Evolutionary conservation across 306 rosid genomes (phyloP), one percentile per base, ranked within the genome.

Genomic region (Datisca glomerata): DNA sequence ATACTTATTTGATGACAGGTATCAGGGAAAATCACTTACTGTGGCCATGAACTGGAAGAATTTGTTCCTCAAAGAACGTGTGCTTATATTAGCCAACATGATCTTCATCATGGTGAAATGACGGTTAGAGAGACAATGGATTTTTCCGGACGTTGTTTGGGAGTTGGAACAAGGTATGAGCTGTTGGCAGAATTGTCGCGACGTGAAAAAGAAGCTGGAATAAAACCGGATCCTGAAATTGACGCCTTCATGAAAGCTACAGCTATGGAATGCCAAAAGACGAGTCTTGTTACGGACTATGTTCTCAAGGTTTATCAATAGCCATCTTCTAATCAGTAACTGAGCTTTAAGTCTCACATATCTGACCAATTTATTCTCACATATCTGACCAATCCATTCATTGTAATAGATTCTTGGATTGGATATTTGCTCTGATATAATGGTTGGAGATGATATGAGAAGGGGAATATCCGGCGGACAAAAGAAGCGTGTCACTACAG

Each of bases 391-490:
- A n/a, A n/a, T n/a, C n/a, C n/a, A n/a, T n/a, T n/a, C n/a, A n/a
- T 47, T 50, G 51, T n/a, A n/a, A n/a, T 56, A 87, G 97, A 66
- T 83, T 12, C 61, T 87, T 49, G 97, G 97, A 43, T 59, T 87
- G 64, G 97, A 87, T 40, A 36, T 63, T 9, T 87, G 97, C 58
- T 75, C 94, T 25, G 85, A 87, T 45, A 83, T 76, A n/a, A 52
- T 76, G 51, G 82, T 87, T 14, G 97, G 97, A 27, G 69, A 74
- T 61, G 76, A 67, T 10, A 79, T 79, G 89, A 18, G 71, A 49
- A 66, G 97, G 0, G 97, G 97, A 16, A 74, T 87, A 16, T 87
- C 97, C 5, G 97, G 97, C 21, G 97, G 97, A 13, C 79, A 87
- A 49, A 79, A 77, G 62, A 87, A 87, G 59, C 68, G 97, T 6